Evolutionary conservation across 192 early-diverging fungal species (phyloP).

Genomic region (Coemansia sp.): DNA sequence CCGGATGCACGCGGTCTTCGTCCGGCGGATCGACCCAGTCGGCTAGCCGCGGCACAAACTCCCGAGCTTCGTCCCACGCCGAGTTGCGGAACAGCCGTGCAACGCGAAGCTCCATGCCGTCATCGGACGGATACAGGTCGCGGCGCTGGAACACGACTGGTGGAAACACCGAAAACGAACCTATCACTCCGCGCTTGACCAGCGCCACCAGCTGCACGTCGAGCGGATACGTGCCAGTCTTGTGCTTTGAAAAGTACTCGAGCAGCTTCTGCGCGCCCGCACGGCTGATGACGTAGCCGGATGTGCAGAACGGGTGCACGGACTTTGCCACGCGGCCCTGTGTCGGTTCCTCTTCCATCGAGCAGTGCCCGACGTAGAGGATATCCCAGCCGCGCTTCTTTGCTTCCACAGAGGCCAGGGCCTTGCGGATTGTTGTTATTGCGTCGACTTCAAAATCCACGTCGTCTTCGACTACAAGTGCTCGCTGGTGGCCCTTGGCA

Average conservation of each 20-base stretch:
- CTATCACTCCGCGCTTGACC: constrained; percentile 30
- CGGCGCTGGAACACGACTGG: constrained; percentile 50
- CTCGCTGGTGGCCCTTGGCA: constrained; percentile 23
- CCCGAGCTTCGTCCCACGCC: constrained; percentile 33
- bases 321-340: constrained; percentile 13
- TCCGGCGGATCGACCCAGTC: constrained; percentile 40
- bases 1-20: constrained; percentile 16
- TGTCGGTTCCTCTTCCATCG: constrained; percentile 39
- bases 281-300: constrained; percentile 42
- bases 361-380: constrained; percentile 51
- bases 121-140: constrained; percentile 47
- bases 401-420: constrained; percentile 6
- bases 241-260: constrained; percentile 33
- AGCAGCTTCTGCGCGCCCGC: constrained; percentile 46
- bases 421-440: constrained; percentile 8
- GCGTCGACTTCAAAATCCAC: constrained; percentile 49
- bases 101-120: constrained; percentile 42
- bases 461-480: constrained; percentile 52
- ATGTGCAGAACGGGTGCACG: constrained; percentile 48
- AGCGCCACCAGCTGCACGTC: constrained; percentile 47
- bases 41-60: constrained; percentile 21
- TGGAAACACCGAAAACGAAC: constrained; percentile 37
- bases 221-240: constrained; percentile 16
- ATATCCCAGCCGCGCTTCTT: constrained; percentile 39
- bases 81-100: constrained; percentile 21